These are phyloP conservation scores for Striga asiatica DNA, from an alignment of 257 asterid genomes.

Conservation along the genomic window DNA sequence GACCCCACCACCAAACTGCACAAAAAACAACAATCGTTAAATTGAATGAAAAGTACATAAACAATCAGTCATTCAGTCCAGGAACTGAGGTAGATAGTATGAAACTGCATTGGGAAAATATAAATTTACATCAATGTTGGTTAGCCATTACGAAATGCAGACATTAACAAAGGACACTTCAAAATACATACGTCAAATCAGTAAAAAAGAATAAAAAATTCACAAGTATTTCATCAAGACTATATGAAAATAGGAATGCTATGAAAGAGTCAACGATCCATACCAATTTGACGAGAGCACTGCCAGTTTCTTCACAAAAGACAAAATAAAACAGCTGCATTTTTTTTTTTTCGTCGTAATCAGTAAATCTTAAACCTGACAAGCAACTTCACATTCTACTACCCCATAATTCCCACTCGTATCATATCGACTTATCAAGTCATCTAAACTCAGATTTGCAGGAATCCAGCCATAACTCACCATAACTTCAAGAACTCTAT, in stretches of 20 bases:
- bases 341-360: constrained; percentile 6
- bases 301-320: constrained; percentile 14
- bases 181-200: not conserved
- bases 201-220: not conserved
- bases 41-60: not conserved
- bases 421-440: constrained; percentile 27
- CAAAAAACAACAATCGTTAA: not conserved
- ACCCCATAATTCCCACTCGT: constrained; percentile 16
- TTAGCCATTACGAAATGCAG: too few relatives aligned
- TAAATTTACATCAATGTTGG: too few relatives aligned
- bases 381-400: constrained; percentile 34
- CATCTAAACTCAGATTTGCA: constrained; percentile 28
- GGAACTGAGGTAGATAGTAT: not conserved
- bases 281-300: constrained; percentile 4
- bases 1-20: constrained; percentile 3
- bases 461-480: constrained; percentile 58
- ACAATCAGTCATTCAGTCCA: not conserved
- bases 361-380: constrained; percentile 24
- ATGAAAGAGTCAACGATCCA: not conserved
- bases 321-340: not conserved
- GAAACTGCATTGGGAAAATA: not conserved
- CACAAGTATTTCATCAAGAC: not conserved
- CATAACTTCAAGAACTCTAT: constrained; percentile 40
- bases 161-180: too few relatives aligned
- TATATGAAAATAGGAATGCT: constrained; percentile 2